These are phyloP conservation scores for Zizania palustris DNA, from an alignment of 202 grass and related monocot species.

Conservation along the genomic window DNA sequence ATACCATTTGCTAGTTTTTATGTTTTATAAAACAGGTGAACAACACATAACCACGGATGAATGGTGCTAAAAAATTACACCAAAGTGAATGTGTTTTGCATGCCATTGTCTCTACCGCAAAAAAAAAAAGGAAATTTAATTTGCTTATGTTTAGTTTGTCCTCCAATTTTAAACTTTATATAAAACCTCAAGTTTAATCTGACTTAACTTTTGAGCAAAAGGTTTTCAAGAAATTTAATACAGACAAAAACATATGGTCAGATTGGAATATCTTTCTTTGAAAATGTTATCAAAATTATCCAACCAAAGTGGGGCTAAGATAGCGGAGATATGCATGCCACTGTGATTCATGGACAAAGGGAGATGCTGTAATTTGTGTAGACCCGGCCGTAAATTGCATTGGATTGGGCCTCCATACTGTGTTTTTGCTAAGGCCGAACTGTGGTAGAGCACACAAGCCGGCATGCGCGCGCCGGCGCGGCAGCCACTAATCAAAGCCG, in stretches of 20 bases:
- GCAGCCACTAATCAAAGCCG: too few relatives aligned
- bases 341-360: slow-evolving; percentile 28
- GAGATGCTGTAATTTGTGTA: background rate
- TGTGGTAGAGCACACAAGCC: too few relatives aligned
- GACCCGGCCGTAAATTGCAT: too few relatives aligned
- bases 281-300: background rate
- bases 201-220: background rate
- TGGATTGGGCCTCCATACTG: too few relatives aligned
- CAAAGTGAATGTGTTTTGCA: background rate
- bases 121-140: slow-evolving; percentile 21
- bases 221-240: slow-evolving; percentile 30
- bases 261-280: slow-evolving; percentile 19
- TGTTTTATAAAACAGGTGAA: background rate
- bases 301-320: background rate
- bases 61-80: background rate
- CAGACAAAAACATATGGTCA: slow-evolving; percentile 23
- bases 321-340: slow-evolving; percentile 4
- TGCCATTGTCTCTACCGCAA: slow-evolving; percentile 4
- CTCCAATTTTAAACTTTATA: background rate
- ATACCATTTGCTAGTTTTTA: too few relatives aligned
- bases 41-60: slow-evolving; percentile 3
- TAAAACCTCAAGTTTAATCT: slow-evolving; percentile 7
- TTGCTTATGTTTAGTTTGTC: slow-evolving; percentile 7
- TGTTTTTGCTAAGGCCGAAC: too few relatives aligned
- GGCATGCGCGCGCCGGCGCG: too few relatives aligned